phyloP scores from a whole-genome alignment of 2,329 filamentous ascomycete species.

The Microdochium nivale region DNA sequence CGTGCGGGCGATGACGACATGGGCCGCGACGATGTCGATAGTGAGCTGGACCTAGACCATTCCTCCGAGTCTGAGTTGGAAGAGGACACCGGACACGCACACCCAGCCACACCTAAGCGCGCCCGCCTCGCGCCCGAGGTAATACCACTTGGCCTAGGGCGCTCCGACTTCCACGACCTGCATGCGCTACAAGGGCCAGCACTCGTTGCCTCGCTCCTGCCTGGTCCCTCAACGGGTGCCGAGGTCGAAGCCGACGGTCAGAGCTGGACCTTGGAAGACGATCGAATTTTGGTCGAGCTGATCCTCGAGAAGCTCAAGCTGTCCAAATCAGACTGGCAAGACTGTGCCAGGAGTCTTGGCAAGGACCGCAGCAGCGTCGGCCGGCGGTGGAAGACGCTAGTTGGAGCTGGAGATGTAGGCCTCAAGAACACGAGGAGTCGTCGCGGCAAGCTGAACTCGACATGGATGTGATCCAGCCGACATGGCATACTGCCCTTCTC shows the following conservation, averaged over 20 bases:
- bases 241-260: slow-evolving; percentile 36
- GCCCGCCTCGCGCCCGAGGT: slow-evolving; percentile 50
- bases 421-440: slow-evolving; percentile 39
- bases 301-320: slow-evolving; percentile 59
- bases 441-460: slow-evolving; percentile 41
- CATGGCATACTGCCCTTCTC: no score
- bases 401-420: slow-evolving; percentile 50
- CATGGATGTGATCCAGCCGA: slow-evolving; percentile 37
- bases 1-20: slow-evolving; percentile 37
- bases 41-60: slow-evolving; percentile 24
- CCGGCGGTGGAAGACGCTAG: slow-evolving; percentile 54
- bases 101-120: slow-evolving; percentile 49
- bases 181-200: slow-evolving; percentile 23
- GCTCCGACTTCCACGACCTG: slow-evolving; percentile 48
- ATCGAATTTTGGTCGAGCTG: slow-evolving; percentile 57
- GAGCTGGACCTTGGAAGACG: slow-evolving; percentile 54
- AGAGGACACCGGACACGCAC: slow-evolving; percentile 12
- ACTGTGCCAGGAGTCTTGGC: slow-evolving; percentile 55
- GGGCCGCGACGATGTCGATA: slow-evolving; percentile 29
- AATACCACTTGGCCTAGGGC: slow-evolving; percentile 51
- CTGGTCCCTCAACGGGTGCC: slow-evolving; percentile 20
- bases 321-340: slow-evolving; percentile 57
- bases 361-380: slow-evolving; percentile 49
- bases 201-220: background rate
- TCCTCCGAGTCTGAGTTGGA: slow-evolving; percentile 12